Conservation (phyloP, 768 basidiomycete species). For the Auriscalpium orientale region DNA sequence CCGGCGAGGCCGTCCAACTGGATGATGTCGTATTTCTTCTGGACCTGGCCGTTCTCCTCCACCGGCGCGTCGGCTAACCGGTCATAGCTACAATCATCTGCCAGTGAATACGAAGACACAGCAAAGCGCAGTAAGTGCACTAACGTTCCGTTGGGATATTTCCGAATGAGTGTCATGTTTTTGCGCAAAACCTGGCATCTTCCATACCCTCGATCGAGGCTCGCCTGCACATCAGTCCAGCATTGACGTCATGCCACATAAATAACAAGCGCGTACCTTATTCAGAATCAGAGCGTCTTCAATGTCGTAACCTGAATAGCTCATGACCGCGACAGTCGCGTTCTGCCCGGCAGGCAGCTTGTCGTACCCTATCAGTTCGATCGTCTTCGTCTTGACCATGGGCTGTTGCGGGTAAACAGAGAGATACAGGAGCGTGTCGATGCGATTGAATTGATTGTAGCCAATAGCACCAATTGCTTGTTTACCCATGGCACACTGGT, state of each 20-base stretch:
- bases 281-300: conserved; percentile 98
- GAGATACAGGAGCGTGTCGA: conserved; percentile 96
- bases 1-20: conserved; percentile 91
- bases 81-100: conserved; percentile 55
- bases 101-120: background rate
- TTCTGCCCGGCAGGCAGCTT: conserved; percentile 96
- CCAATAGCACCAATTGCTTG: conserved; percentile 99
- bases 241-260: background rate
- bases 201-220: conserved; percentile 94
- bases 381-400: conserved; percentile 99
- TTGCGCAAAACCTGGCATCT: conserved; percentile 96
- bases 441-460: conserved; percentile 95
- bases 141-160: conserved; percentile 95
- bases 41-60: conserved; percentile 71
- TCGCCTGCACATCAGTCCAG: conserved; percentile 47
- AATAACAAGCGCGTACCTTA: conserved; percentile 42
- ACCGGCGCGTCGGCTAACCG: conserved; percentile 88
- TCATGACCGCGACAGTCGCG: conserved; percentile 98
- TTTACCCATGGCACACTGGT: conserved; percentile 99
- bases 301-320: conserved; percentile 98
- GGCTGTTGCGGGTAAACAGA: conserved; percentile 98
- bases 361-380: conserved; percentile 95
- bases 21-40: conserved; percentile 86
- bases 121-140: conserved; percentile 26
- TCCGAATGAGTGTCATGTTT: conserved; percentile 87